A percentile compares a stretch with the other conserved stretches of the same genome.
Evolutionary conservation across 345 rosid genomes (phyloP).

Genomic region (Kandelia obovata): DNA sequence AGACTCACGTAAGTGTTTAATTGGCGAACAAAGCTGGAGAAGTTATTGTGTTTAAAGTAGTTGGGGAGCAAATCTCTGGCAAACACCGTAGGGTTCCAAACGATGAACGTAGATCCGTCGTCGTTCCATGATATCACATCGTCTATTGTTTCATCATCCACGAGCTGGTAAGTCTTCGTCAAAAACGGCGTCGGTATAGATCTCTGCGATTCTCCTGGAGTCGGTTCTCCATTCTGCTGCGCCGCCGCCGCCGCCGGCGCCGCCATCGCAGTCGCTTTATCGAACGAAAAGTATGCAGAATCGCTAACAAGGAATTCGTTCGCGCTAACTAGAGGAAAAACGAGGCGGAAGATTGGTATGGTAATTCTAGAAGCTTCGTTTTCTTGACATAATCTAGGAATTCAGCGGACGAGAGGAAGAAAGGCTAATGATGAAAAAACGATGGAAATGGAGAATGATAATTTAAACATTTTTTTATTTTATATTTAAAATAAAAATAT

Average conservation of each 20-base stretch:
- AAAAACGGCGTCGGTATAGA: constrained; percentile 80
- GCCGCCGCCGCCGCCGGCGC: constrained; percentile 22
- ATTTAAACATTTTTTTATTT: too few relatives aligned
- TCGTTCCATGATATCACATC: constrained; percentile 52
- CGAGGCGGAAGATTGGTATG: background rate
- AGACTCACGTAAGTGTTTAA: too few relatives aligned
- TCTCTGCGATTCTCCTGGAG: constrained; percentile 44
- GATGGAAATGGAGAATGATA: background rate
- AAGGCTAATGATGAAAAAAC: background rate
- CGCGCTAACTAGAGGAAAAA: background rate
- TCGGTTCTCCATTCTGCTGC: constrained; percentile 36
- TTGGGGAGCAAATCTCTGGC: too few relatives aligned
- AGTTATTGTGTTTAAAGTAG: too few relatives aligned
- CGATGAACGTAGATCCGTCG: too few relatives aligned
- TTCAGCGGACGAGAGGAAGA: background rate
- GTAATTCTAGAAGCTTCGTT: constrained; percentile 39
- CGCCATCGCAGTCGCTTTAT: constrained; percentile 8
- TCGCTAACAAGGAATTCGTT: background rate
- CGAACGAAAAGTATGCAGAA: background rate
- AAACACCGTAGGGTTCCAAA: too few relatives aligned
- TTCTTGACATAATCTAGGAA: background rate
- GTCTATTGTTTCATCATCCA: constrained; percentile 59
- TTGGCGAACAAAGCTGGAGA: too few relatives aligned
- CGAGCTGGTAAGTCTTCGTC: constrained; percentile 73
- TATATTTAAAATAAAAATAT: too few relatives aligned